Evolutionary conservation across 768 basidiomycete genomes (phyloP).

Genomic region (Chalciporus pseudorubinellus): DNA sequence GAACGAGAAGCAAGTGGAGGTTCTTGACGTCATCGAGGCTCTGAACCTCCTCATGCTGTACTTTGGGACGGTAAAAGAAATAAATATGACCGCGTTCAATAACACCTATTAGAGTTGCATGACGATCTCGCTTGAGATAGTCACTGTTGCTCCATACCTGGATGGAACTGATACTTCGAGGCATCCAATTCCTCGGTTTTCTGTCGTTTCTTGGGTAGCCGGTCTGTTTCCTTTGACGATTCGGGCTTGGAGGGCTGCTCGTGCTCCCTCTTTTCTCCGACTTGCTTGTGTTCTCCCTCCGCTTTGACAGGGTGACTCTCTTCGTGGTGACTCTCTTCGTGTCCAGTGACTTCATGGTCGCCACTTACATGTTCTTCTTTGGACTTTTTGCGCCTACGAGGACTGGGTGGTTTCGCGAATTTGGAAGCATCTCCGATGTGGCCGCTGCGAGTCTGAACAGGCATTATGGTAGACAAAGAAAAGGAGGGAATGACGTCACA

Average conservation of each 20-base stretch:
- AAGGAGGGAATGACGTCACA: background rate
- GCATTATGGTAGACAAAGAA: conserved; percentile 2
- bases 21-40: conserved; percentile 57
- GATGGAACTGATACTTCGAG: conserved; percentile 3
- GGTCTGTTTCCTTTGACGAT: background rate
- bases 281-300: conserved; percentile 20
- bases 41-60: conserved; percentile 49
- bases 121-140: background rate
- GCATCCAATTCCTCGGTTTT: conserved; percentile 20
- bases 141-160: conserved; percentile 2
- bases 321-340: conserved; percentile 27
- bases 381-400: background rate
- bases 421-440: background rate
- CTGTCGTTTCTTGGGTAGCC: conserved; percentile 11
- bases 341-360: conserved; percentile 7
- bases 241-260: conserved; percentile 20
- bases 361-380: background rate
- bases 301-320: background rate
- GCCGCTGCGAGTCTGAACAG: conserved; percentile 11
- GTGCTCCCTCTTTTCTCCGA: conserved; percentile 21
- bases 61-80: conserved; percentile 62
- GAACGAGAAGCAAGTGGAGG: conserved; percentile 60
- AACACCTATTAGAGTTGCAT: conserved; percentile 37
- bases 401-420: background rate
- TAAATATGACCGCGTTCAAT: conserved; percentile 62